These are phyloP conservation scores for Arthrobotrys iridis DNA, from an alignment of 2,329 filamentous ascomycete genomes.

Conservation along the genomic window DNA sequence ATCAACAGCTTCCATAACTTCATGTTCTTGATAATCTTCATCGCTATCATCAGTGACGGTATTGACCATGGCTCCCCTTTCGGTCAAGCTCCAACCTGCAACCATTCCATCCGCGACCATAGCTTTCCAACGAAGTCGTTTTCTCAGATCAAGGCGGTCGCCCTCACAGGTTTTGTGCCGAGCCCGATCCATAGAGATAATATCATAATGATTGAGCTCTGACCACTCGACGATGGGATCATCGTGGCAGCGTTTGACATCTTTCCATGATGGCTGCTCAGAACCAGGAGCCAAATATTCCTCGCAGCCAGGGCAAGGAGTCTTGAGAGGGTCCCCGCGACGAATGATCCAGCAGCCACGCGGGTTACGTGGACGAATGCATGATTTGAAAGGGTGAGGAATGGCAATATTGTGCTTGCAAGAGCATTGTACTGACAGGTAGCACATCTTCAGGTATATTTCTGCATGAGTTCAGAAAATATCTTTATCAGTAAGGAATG, in stretches of 20 bases:
- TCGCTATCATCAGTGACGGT: not conserved
- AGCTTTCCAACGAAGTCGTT: constrained; percentile 16
- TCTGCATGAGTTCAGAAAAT: too few species aligned
- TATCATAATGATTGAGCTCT: constrained; percentile 20
- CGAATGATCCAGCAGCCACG: constrained; percentile 50
- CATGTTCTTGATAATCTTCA: constrained; percentile 2
- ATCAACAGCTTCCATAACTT: constrained; percentile 16
- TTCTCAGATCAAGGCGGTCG: constrained; percentile 30
- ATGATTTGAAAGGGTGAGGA: constrained; percentile 6
- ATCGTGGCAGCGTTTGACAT: constrained; percentile 26
- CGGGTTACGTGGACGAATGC: constrained; percentile 41
- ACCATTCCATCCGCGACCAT: constrained; percentile 16
- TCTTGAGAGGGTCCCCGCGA: constrained; percentile 17
- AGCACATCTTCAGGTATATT: constrained; percentile 22
- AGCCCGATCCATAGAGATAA: constrained; percentile 16
- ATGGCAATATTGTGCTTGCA: constrained; percentile 49
- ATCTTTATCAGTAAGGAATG: not conserved
- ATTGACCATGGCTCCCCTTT: constrained; percentile 12
- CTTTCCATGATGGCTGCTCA: constrained; percentile 33
- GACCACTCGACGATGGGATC: constrained; percentile 26
- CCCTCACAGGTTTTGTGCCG: constrained; percentile 29
- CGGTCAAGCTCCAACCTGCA: constrained; percentile 24
- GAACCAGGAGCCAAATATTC: constrained; percentile 23
- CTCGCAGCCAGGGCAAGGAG: constrained; percentile 27
- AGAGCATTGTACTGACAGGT: constrained; percentile 32